Percentiles rank a stretch among this genome's conserved stretches.
Evolutionary conservation across 257 asterid species (phyloP).

Genomic region (Orobanche coerulescens): DNA sequence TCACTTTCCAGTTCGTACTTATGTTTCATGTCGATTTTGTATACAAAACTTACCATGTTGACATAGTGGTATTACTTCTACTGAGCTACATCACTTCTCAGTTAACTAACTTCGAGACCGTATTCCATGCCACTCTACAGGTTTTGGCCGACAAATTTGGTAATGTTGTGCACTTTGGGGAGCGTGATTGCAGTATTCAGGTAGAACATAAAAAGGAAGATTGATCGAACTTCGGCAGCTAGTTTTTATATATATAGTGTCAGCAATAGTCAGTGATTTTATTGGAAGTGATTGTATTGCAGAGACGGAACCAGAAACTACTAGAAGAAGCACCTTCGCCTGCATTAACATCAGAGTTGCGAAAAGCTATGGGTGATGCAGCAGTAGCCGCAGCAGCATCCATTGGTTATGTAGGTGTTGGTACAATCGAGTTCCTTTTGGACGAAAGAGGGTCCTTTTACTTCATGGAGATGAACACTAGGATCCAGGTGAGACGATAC

Average conservation of each 20-base stretch:
- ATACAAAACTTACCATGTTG: neutral
- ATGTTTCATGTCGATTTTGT: neutral
- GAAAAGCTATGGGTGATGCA: constrained; percentile 99
- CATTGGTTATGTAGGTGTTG: constrained; percentile 93
- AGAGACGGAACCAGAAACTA: constrained; percentile 97
- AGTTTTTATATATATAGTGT: neutral
- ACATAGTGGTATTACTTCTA: constrained; percentile 7
- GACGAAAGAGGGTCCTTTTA: constrained; percentile 97
- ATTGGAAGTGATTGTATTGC: constrained; percentile 19
- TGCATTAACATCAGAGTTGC: constrained; percentile 80
- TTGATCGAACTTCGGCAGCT: neutral
- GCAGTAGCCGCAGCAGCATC: constrained; percentile 99
- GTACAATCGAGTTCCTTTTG: constrained; percentile 91
- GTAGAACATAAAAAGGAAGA: constrained; percentile 28
- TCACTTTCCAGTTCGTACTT: too few relatives aligned
- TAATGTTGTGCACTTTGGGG: constrained; percentile 94
- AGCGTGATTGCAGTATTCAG: constrained; percentile 99
- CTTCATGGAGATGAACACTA: constrained; percentile 99
- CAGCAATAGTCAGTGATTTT: neutral
- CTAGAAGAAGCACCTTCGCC: constrained; percentile 99
- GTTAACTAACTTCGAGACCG: neutral
- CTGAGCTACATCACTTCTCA: constrained; percentile 6
- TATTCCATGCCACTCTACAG: constrained; percentile 30
- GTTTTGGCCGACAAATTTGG: constrained; percentile 91
- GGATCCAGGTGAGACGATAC: constrained; percentile 74